phyloP scores from a whole-genome alignment of 2,329 filamentous ascomycete genomes.

The Fusarium protoensiforme region DNA sequence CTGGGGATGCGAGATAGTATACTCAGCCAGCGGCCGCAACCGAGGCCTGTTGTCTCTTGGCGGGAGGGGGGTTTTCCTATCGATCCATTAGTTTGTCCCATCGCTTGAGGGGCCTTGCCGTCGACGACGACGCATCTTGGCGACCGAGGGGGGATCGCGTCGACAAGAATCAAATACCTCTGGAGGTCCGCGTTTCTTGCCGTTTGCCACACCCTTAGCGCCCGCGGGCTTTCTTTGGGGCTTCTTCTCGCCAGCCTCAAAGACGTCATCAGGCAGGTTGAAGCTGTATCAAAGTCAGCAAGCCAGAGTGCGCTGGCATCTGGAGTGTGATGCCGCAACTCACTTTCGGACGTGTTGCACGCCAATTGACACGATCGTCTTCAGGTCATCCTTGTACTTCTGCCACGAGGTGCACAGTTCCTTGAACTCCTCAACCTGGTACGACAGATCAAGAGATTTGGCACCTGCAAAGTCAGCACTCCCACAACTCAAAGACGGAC shows the following conservation, averaged over 20 bases:
- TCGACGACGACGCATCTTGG: conserved; percentile 18
- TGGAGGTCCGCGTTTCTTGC: conserved; percentile 62
- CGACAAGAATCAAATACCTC: conserved; percentile 52
- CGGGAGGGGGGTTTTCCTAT: conserved; percentile 53
- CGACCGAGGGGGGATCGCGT: conserved; percentile 15
- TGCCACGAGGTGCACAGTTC: conserved; percentile 80
- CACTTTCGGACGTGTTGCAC: conserved; percentile 90
- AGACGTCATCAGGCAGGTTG: conserved; percentile 90
- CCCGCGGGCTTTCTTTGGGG: conserved; percentile 67
- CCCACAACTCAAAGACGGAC: not conserved
- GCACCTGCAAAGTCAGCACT: conserved; percentile 62
- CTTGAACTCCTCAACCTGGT: conserved; percentile 88
- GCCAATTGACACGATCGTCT: conserved; percentile 70
- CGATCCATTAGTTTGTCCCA: conserved; percentile 40
- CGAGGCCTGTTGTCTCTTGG: conserved; percentile 56
- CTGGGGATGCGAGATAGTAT: conserved; percentile 17
- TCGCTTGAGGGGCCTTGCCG: conserved; percentile 5
- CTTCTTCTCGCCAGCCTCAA: conserved; percentile 80
- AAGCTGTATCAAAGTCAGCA: conserved; percentile 65
- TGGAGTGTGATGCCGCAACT: conserved; percentile 47
- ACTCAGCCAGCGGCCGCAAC: conserved; percentile 53
- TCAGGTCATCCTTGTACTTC: conserved; percentile 78
- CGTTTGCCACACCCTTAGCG: conserved; percentile 51
- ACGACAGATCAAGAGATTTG: conserved; percentile 81
- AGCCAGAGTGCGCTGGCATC: not conserved